Evolutionary conservation across 208 protist species (phyloP), one percentile per base, ranked within the genome.

Genomic region (Wallacemonas collosoma): DNA sequence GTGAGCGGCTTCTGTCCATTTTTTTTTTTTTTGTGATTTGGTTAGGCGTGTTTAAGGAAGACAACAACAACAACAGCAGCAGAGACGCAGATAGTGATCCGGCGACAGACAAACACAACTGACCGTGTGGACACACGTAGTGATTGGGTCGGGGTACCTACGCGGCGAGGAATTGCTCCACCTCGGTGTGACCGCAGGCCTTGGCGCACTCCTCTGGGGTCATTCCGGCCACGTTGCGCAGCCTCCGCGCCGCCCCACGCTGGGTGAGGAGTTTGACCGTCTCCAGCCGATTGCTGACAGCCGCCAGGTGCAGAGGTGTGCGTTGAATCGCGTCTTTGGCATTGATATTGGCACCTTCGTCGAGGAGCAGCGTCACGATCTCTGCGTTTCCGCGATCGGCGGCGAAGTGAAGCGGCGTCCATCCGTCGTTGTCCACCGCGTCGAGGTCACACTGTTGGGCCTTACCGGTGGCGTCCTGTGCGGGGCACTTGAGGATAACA

Each of bases 331-430:
- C 58, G 64, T 95, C 90, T 7, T 81, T 80, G 26, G 87, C 82
- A 61, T 93, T 93, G 5, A 82, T 85, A 47, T 89, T 93, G 12
- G 83, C 87, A 0, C 89, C 89, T 39, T 95, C 85, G 1, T 93
- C 80, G 1, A 93, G 54, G 0, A 97, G 79, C 36, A 81, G 11
- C 26, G 36, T 48, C 0, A 82, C 81, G 7, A 90, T 67, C 2
- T 26, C 80, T 0, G 45, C 50, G 50, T 92, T 75, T 0, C 93
- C 93, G n/a, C 86, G 83, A 45, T 94, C 93, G 1, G 85, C 85
- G 2, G 90, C 90, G 75, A 94, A 97, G 75, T 97, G 93, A 62
- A 97, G 71, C 57, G 90, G 75, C 2, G 93, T 95, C 90, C 93
- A 97, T n/a, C 90, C 93, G 26, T 86, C 89, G 7, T 12, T 50